Base-by-base conservation (phyloP, 2,329 filamentous ascomycete species). In the Claviceps spartinae region DNA sequence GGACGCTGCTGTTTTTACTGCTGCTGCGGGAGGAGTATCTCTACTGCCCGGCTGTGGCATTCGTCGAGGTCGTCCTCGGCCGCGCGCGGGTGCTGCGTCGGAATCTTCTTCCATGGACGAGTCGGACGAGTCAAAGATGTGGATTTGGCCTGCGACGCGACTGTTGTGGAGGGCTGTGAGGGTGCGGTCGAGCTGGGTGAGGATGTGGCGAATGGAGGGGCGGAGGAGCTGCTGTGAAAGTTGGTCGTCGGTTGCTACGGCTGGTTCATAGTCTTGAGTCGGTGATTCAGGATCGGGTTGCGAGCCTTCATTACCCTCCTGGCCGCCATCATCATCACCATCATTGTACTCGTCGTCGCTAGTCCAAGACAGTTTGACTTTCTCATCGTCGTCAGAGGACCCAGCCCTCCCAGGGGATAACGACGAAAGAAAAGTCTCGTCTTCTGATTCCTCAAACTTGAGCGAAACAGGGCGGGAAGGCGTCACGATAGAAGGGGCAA, bases 191-290 rank as follows among this genome's bases (percentile, higher is more conserved):
- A 95, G 63, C 38, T 81, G 78, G 1, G 73, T 68, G 8, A 95
- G 72, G 16, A 90, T 76, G 57, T 87, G 83, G n/a, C 82, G 75
- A 11, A 86, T 75, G 0, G 79, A 75, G 0, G 88, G 87, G 0
- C 76, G 75, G 16, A 95, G 69, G 5, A 94, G 70, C 1, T 67
- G 63, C 54, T 76, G 71, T 0, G 87, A 86, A 47, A 73, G 63
- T 1, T 85, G 81, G 57, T 95, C 88, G 59, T 95, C 83, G 1
- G 80, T 76, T 7, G 85, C 76, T 5, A 87, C 67, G 2, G 75
- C 71, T 0, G 85, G 79, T 11, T 66, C 64, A 37, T 71, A 69
- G 63, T 64, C 49, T 5, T 14, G 46, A 1, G 36, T 30, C 13
- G 38, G 47, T 16, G 30, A 45, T 40, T 48, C 44, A 5, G 40